Percentiles rank a stretch among this genome's conserved stretches.
Conservation (phyloP, 495 filamentous ascomycete species). For the Aspergillus diversus region DNA sequence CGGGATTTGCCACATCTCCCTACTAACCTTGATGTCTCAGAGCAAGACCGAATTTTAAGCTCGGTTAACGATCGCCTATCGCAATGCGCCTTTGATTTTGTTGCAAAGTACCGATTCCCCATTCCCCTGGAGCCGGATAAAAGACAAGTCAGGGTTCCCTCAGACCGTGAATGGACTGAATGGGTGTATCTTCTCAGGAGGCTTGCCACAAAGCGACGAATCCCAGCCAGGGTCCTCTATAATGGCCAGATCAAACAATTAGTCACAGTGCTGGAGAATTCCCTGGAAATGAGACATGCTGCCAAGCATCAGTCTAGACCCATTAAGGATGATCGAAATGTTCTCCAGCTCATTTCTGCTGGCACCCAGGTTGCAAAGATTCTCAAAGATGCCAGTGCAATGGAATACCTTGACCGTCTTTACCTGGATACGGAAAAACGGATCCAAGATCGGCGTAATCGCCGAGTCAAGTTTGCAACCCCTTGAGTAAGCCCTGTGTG, state of each 20-base stretch:
- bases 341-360: slow-evolving; percentile 82
- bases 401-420: slow-evolving; percentile 77
- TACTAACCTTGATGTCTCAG: slow-evolving; percentile 77
- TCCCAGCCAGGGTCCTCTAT: slow-evolving; percentile 80
- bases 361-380: slow-evolving; percentile 87
- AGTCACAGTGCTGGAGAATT: slow-evolving; percentile 80
- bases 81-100: slow-evolving; percentile 84
- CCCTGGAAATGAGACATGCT: slow-evolving; percentile 81
- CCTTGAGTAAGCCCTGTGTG: slow-evolving; percentile 36
- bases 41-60: slow-evolving; percentile 79
- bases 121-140: slow-evolving; percentile 81
- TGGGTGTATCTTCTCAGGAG: slow-evolving; percentile 89
- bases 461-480: slow-evolving; percentile 50
- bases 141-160: slow-evolving; percentile 74
- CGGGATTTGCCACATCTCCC: slow-evolving; percentile 79
- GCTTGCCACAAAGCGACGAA: slow-evolving; percentile 81
- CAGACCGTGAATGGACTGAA: slow-evolving; percentile 88
- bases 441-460: slow-evolving; percentile 67
- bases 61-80: slow-evolving; percentile 83
- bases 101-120: slow-evolving; percentile 87
- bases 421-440: slow-evolving; percentile 71
- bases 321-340: slow-evolving; percentile 87
- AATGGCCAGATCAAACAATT: slow-evolving; percentile 90
- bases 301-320: slow-evolving; percentile 82
- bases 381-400: slow-evolving; percentile 76